These are phyloP conservation scores for Hymenoscyphus fructigenus DNA, from an alignment of 2,329 filamentous ascomycete species.

Conservation along the genomic window DNA sequence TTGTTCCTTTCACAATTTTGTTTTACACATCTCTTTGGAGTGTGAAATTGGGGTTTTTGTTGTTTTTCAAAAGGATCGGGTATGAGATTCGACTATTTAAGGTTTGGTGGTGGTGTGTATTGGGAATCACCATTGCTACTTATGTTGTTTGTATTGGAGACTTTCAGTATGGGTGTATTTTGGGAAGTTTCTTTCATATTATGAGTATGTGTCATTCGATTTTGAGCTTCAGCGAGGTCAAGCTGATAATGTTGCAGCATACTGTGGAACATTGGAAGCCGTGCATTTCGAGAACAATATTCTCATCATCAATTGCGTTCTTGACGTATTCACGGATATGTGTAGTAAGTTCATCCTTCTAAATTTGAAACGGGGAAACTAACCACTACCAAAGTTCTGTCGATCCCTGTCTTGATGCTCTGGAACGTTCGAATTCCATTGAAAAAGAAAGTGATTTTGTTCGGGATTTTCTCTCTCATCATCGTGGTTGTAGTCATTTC, in stretches of 20 bases:
- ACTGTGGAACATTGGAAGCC: neutral
- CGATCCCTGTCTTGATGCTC: neutral
- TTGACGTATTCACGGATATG: neutral
- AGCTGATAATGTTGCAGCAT: neutral
- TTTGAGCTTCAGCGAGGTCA: neutral
- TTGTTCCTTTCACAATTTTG: neutral
- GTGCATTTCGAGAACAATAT: neutral
- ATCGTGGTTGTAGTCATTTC: neutral
- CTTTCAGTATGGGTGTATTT: neutral
- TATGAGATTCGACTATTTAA: neutral
- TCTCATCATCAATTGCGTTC: neutral
- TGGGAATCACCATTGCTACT: neutral
- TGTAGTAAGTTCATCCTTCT: neutral
- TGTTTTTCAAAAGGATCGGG: neutral
- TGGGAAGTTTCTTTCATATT: neutral
- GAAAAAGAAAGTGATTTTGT: neutral
- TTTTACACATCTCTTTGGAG: neutral
- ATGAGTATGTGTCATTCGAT: neutral
- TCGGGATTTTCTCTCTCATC: neutral
- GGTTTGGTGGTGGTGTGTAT: neutral
- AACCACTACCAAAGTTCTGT: neutral
- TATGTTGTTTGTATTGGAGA: neutral
- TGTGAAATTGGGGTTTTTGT: neutral
- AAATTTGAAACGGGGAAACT: neutral
- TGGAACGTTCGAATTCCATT: neutral